A percentile compares a stretch with the other conserved stretches of the same genome.
Conservation (phyloP, 2,329 filamentous ascomycete species). For the Exophiala mesophila region DNA sequence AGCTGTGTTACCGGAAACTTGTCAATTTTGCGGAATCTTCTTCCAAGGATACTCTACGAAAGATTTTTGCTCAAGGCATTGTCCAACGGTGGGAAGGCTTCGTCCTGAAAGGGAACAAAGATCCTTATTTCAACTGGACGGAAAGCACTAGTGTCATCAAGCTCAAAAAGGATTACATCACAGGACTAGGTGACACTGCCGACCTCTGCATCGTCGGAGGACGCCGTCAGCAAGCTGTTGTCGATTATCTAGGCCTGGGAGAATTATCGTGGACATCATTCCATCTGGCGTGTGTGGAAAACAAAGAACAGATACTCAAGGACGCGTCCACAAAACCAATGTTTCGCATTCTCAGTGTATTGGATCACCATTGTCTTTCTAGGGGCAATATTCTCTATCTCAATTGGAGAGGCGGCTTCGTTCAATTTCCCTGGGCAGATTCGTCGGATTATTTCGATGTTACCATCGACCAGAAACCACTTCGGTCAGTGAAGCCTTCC, state of each 20-base stretch:
- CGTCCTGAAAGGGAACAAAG: conserved; percentile 69
- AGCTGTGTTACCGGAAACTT: conserved; percentile 61
- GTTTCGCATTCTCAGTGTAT: conserved; percentile 63
- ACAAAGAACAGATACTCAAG: conserved; percentile 53
- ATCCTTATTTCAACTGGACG: conserved; percentile 63
- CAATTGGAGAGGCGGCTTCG: conserved; percentile 44
- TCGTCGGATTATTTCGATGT: conserved; percentile 39
- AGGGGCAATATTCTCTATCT: conserved; percentile 50
- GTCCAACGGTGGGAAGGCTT: conserved; percentile 67
- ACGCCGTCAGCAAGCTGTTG: conserved; percentile 62
- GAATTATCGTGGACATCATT: conserved; percentile 73
- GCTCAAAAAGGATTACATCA: conserved; percentile 79
- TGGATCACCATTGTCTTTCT: conserved; percentile 49
- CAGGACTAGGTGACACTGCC: conserved; percentile 71
- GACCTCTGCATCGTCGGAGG: conserved; percentile 79
- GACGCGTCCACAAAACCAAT: conserved; percentile 48
- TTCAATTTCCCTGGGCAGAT: conserved; percentile 34
- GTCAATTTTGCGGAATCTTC: conserved; percentile 58
- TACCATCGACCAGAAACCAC: conserved; percentile 39
- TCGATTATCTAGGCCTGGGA: conserved; percentile 50
- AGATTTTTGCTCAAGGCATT: conserved; percentile 64
- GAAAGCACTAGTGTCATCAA: conserved; percentile 63
- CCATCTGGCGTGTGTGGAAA: conserved; percentile 69
- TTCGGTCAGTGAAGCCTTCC: conserved; percentile 31
- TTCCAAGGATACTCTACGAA: conserved; percentile 53